Evolutionary conservation across 345 rosid genomes (phyloP).

Genomic region (Arabidopsis suecica): DNA sequence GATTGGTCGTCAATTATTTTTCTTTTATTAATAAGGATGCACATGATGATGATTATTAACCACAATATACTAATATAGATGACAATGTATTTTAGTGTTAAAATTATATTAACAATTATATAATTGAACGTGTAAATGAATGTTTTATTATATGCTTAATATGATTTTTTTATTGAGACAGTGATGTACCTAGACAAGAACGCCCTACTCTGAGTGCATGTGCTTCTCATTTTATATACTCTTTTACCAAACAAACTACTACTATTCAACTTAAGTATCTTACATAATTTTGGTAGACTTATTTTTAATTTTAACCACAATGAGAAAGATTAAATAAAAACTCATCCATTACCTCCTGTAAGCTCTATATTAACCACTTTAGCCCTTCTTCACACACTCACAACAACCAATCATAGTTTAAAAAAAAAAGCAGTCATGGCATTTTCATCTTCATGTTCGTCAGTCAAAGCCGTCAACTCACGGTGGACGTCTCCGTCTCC

Average conservation of each 20-base stretch:
- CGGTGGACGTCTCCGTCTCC: slow-evolving; percentile 38
- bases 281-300: slow-evolving; percentile 4
- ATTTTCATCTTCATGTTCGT: slow-evolving; percentile 44
- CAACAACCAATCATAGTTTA: slow-evolving; percentile 14
- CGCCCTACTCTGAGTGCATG: slow-evolving; percentile 29
- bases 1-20: slow-evolving; percentile 18
- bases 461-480: slow-evolving; percentile 43
- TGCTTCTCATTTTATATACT: slow-evolving; percentile 29
- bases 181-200: slow-evolving; percentile 35
- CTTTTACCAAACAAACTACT: slow-evolving; percentile 1
- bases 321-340: neutral
- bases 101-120: neutral
- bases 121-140: neutral
- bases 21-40: slow-evolving; percentile 12
- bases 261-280: neutral
- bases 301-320: slow-evolving; percentile 15
- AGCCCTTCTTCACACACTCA: slow-evolving; percentile 30
- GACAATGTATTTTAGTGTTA: slow-evolving; percentile 2
- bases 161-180: slow-evolving; percentile 3
- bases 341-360: neutral
- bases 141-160: neutral
- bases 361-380: slow-evolving; percentile 29
- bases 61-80: neutral
- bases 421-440: slow-evolving; percentile 32
- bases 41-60: slow-evolving; percentile 27